Base-by-base conservation (phyloP, 495 filamentous ascomycete species). In the Penicillium parvum region DNA sequence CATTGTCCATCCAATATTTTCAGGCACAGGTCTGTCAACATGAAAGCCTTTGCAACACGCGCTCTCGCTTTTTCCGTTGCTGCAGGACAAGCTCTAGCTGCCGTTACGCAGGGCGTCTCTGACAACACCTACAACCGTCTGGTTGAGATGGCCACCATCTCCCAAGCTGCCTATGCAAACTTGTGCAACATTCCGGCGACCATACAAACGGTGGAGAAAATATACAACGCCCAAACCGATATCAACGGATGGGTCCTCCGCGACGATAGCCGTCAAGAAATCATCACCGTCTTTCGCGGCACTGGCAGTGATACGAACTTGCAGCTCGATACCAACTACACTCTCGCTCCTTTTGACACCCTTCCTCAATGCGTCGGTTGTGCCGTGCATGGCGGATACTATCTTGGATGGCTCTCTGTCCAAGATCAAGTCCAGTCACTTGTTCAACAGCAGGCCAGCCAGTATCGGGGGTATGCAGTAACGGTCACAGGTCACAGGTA, bases 161-260 rank as follows among this genome's bases (percentile, higher is more conserved):
- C 40, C 2, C 40, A 42, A 25, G 27, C 40, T 42, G 40, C 40
- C 28, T 42, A 42, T 25, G 27, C 40, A 15, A 23, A 42, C 40
- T 15, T 42, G 28, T 42, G 40, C 15, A 42, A 42, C 14, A 42
- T 42, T 25, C 40, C 40, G 12, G 7, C 40, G 18, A 42, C 28
- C 15, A 42, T 42, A 12, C 15, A 18, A 17, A 34, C 19, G 18
- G 40, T 32, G 40, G 7, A 34, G 19, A 42, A 42, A 29, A 42
- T 42, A 22, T 42, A 42, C 28, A 42, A 42, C 10, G 17, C 40
- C 19, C 40, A 42, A 32, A 42, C 40, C 2, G 40, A 42, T 21
- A 42, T 42, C 40, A 42, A 42, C 28, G 40, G 40, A 42, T 42
- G 40, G 40, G 29, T 42, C 22, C 40, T 42, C 20, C 40, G 40